Percentiles rank a stretch among this genome's conserved stretches.
Evolutionary conservation across 345 rosid species (phyloP).

Genomic region (Clarkia xantiana): DNA sequence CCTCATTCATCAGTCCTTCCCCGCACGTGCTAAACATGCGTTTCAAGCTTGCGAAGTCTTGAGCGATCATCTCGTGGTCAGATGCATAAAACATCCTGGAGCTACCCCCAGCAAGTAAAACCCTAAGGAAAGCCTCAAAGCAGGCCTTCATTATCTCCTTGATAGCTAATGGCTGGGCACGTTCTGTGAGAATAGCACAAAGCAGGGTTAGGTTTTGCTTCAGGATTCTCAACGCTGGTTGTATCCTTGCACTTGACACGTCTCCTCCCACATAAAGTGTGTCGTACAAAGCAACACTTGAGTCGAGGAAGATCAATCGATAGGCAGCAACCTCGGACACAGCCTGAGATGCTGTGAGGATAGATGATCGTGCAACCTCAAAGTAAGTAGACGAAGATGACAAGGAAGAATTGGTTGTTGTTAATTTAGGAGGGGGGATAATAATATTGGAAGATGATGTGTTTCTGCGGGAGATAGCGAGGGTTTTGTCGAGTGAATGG

Average conservation of each 20-base stretch:
- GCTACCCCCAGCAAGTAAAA: constrained; percentile 69
- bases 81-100: constrained; percentile 39
- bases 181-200: constrained; percentile 52
- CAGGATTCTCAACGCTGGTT: constrained; percentile 41
- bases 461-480: constrained; percentile 27
- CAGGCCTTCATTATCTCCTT: constrained; percentile 68
- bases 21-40: constrained; percentile 53
- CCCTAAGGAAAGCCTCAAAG: constrained; percentile 69
- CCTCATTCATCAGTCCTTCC: constrained; percentile 62
- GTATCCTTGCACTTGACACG: constrained; percentile 41
- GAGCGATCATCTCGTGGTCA: constrained; percentile 42
- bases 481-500: constrained; percentile 53
- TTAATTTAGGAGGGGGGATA: no score
- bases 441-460: no score
- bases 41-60: constrained; percentile 62
- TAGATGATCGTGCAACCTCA: constrained; percentile 33
- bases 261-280: constrained; percentile 53
- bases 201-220: constrained; percentile 71
- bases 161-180: constrained; percentile 63
- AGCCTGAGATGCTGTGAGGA: constrained; percentile 62
- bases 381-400: constrained; percentile 64
- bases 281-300: constrained; percentile 52
- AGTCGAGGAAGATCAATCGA: constrained; percentile 66
- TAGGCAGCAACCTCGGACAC: constrained; percentile 89
- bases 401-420: no score